Base-by-base conservation (phyloP, 2,329 filamentous ascomycete species). In the Onygenales sp. region DNA sequence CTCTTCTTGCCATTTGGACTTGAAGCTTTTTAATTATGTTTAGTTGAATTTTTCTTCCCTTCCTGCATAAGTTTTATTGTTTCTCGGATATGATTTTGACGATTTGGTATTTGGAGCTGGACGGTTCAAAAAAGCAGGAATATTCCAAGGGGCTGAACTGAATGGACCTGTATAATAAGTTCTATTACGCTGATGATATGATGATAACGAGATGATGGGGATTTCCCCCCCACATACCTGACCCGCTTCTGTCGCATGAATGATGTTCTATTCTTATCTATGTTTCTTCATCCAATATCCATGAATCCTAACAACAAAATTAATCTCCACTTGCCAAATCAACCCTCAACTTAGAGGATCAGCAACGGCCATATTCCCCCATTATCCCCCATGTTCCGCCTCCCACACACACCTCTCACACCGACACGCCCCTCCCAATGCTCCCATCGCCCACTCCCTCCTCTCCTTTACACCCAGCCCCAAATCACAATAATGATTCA, bases 401-500 rank as follows among this genome's bases (percentile, higher is more conserved):
- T 96, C 92, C 65, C 80, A 84, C 27, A 84, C 73, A 70, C 93
- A 98, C 58, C 93, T 80, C 55, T 80, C 74, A 71, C 93, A 98
- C 77, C 88, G 84, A 72, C 93, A 98, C 70, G 82, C 83, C 0
- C 93, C 93, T 0, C 93, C 93, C 51, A 98, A 74, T 55, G 89
- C 91, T 4, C 92, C 93, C 46, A 77, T 76, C 4, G 91, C 88
- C 90, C 92, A 96, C 63, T 94, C 91, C 57, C 93, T 81, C 54
- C 93, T 80, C 65, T 93, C 81, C 59, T 84, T 80, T 2, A 96
- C 90, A 0, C 81, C 78, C 55, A 97, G 67, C 17, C 81, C 77
- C 51, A 95, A 78, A 71, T 97, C 93, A 67, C 91, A 96, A 68
- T 98, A 98, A 70, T 97, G 92, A 66, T 90, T 95, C 57, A 95